Evolutionary conservation across 1,139 yeast genomes (phyloP).

Genomic region (Lodderomyces oxycetoniae): DNA sequence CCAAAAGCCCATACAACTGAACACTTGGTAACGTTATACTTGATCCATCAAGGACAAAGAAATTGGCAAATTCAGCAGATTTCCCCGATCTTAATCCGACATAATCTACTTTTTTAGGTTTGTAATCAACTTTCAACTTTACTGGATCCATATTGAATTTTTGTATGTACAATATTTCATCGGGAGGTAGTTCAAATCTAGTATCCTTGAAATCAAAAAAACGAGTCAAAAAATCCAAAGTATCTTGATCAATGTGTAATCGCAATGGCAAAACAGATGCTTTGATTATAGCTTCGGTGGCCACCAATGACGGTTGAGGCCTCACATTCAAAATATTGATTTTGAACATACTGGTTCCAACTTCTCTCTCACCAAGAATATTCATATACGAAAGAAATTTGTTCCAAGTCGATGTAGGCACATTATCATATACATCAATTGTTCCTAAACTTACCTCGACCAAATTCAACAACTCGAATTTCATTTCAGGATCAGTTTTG

Average conservation of each 20-base stretch:
- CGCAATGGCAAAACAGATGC: slow-evolving; percentile 67
- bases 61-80: slow-evolving; percentile 79
- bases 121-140: slow-evolving; percentile 74
- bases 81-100: slow-evolving; percentile 82
- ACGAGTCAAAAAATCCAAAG: slow-evolving; percentile 74
- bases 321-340: slow-evolving; percentile 54
- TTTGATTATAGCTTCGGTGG: slow-evolving; percentile 62
- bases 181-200: slow-evolving; percentile 54
- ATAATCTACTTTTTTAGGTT: slow-evolving; percentile 84
- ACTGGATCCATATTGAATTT: slow-evolving; percentile 61
- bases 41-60: slow-evolving; percentile 85
- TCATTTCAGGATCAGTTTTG: slow-evolving; percentile 22
- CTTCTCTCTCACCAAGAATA: slow-evolving; percentile 64
- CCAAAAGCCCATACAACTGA: slow-evolving; percentile 69
- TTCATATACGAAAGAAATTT: slow-evolving; percentile 71
- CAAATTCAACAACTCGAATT: slow-evolving; percentile 46
- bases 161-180: slow-evolving; percentile 65
- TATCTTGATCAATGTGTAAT: slow-evolving; percentile 87
- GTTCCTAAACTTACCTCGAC: slow-evolving; percentile 45
- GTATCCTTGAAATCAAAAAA: slow-evolving; percentile 77
- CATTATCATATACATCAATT: slow-evolving; percentile 66
- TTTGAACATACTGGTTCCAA: slow-evolving; percentile 61
- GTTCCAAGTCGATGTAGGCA: slow-evolving; percentile 89
- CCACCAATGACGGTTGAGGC: slow-evolving; percentile 60
- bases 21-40: slow-evolving; percentile 59